phyloP scores from a whole-genome alignment of 2,329 filamentous ascomycete genomes.

The Scopulariopsis brevicaulis region DNA sequence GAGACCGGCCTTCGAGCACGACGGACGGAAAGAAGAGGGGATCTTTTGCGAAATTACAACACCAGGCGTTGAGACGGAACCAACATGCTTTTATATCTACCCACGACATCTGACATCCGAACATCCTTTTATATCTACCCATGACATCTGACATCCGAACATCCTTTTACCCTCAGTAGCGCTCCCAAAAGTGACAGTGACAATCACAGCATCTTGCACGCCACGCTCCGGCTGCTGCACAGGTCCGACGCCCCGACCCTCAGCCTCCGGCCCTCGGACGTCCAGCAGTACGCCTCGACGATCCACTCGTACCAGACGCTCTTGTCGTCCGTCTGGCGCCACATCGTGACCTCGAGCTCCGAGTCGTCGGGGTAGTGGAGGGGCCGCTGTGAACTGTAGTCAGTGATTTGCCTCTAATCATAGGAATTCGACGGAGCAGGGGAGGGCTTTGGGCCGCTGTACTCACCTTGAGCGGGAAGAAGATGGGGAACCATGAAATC shows the following conservation, averaged over 20 bases:
- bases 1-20: neutral
- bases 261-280: slow-evolving; percentile 47
- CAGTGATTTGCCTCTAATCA: neutral
- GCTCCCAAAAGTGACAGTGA: too few relatives aligned
- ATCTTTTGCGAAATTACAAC: neutral
- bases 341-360: slow-evolving; percentile 86
- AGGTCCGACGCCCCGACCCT: slow-evolving; percentile 56
- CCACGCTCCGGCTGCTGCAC: slow-evolving; percentile 58
- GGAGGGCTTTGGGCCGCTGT: too few relatives aligned
- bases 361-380: slow-evolving; percentile 75
- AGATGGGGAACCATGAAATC: slow-evolving; percentile 99
- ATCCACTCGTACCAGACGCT: slow-evolving; percentile 99
- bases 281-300: slow-evolving; percentile 69
- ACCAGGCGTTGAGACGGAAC: neutral
- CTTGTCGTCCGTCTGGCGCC: slow-evolving; percentile 86
- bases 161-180: neutral
- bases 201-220: slow-evolving; percentile 47
- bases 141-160: neutral
- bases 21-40: neutral
- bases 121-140: neutral
- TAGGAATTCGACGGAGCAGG: neutral
- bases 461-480: slow-evolving; percentile 85
- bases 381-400: slow-evolving; percentile 52
- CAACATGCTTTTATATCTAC: neutral
- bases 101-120: neutral